These are phyloP conservation scores for Monascus purpureus DNA, from an alignment of 495 filamentous ascomycete species.

Conservation along the genomic window DNA sequence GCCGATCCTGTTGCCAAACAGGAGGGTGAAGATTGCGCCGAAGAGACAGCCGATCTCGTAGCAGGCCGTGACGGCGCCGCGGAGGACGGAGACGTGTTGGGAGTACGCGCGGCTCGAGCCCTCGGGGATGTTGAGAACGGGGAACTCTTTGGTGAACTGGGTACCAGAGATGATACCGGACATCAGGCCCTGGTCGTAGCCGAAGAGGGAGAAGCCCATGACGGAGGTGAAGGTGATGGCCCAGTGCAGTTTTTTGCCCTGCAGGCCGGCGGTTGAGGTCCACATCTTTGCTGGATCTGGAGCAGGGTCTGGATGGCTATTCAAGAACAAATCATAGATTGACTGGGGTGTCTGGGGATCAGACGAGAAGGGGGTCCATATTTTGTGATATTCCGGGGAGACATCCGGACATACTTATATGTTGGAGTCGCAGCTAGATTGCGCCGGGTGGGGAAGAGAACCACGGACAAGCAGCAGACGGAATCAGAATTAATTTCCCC, in stretches of 20 bases:
- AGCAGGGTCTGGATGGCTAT: too few species aligned
- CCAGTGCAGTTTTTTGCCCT: conserved; percentile 38
- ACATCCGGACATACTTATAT: too few species aligned
- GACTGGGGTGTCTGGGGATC: background rate
- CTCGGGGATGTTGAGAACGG: conserved; percentile 31
- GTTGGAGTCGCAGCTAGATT: background rate
- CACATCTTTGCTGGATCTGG: background rate
- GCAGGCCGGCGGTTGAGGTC: conserved; percentile 33
- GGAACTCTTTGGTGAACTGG: conserved; percentile 54
- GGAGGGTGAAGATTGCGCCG: conserved; percentile 59
- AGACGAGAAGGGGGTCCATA: background rate
- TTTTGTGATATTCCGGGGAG: too few species aligned
- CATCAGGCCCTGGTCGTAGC: conserved; percentile 64
- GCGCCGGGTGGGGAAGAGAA: background rate
- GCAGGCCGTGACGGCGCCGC: conserved; percentile 65
- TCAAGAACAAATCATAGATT: background rate
- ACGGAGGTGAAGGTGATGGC: conserved; percentile 40
- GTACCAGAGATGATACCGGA: conserved; percentile 60
- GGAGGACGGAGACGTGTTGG: conserved; percentile 48
- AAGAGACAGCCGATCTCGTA: conserved; percentile 69
- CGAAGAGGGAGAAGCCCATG: conserved; percentile 60
- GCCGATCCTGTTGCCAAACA: conserved; percentile 53
- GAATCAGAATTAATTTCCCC: background rate
- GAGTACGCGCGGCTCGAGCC: background rate
- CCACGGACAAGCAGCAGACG: background rate